A percentile compares a stretch with the other conserved stretches of the same genome.
Evolutionary conservation across 2,329 filamentous ascomycete genomes (phyloP).

Genomic region (Fusarium musae): DNA sequence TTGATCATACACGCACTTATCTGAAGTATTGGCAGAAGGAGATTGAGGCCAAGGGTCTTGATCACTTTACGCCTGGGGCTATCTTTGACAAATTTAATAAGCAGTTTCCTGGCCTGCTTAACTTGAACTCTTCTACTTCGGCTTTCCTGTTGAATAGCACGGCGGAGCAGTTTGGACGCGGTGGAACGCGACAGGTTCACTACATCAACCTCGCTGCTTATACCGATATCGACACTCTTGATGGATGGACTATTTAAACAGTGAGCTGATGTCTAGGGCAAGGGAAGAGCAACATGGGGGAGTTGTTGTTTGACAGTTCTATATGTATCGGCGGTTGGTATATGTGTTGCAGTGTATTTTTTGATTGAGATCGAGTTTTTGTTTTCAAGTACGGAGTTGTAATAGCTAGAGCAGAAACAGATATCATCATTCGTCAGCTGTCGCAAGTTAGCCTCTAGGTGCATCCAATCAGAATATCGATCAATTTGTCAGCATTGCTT

Average conservation of each 20-base stretch:
- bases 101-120: neutral
- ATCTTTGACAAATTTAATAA: neutral
- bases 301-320: neutral
- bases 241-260: neutral
- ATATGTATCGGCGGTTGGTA: accelerated
- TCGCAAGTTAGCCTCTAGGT: accelerated
- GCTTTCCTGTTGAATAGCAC: neutral
- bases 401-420: no score
- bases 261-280: accelerated
- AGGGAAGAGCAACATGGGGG: no score
- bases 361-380: accelerated
- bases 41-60: neutral
- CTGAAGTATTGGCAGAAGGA: neutral
- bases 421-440: accelerated
- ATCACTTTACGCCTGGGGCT: neutral
- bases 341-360: accelerated
- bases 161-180: neutral
- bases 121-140: neutral
- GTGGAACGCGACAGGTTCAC: neutral
- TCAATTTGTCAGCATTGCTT: conserved; percentile 5
- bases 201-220: neutral
- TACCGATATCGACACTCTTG: neutral
- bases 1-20: neutral
- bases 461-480: neutral
- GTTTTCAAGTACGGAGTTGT: neutral